phyloP scores from a whole-genome alignment of 2,329 filamentous ascomycete species.

The Fusarium illudens region DNA sequence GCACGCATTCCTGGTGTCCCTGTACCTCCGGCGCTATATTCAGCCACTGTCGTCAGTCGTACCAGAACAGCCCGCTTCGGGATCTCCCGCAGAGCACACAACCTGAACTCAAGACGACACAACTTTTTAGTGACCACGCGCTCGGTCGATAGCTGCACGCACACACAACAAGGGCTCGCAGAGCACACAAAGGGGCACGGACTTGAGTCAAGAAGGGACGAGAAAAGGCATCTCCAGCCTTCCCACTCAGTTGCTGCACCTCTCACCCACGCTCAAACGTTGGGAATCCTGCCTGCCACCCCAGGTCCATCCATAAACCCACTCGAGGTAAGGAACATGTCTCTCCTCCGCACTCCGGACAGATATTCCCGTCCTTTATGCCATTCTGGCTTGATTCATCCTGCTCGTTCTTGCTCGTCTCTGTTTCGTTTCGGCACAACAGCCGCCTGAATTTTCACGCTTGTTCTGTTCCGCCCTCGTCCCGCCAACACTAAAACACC shows the following conservation, averaged over 20 bases:
- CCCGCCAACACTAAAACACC: slow-evolving; percentile 22
- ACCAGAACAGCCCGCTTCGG: slow-evolving; percentile 36
- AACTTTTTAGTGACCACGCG: slow-evolving; percentile 9
- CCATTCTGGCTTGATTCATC: slow-evolving; percentile 1
- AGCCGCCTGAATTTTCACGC: slow-evolving; percentile 20
- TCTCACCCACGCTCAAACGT: slow-evolving; percentile 1
- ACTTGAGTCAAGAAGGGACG: not conserved
- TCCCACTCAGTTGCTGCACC: not conserved
- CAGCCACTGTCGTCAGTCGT: slow-evolving; percentile 44
- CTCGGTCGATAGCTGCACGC: slow-evolving; percentile 7
- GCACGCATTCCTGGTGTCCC: slow-evolving; percentile 26
- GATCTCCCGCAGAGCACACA: slow-evolving; percentile 39
- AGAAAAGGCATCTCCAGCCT: not conserved
- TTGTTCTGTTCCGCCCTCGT: slow-evolving; percentile 22
- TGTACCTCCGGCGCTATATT: slow-evolving; percentile 35
- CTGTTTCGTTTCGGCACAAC: not conserved
- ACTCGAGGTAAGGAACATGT: slow-evolving; percentile 26
- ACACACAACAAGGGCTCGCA: slow-evolving; percentile 2
- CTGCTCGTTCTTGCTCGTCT: not conserved
- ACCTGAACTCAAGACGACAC: slow-evolving; percentile 9
- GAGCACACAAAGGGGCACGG: slow-evolving; percentile 3
- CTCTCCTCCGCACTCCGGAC: slow-evolving; percentile 8
- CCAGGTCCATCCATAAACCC: not conserved
- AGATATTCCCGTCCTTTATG: slow-evolving; percentile 6
- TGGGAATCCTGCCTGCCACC: not conserved